Percentiles rank a stretch among this genome's conserved stretches.
phyloP scores from a whole-genome alignment of 2,329 filamentous ascomycete genomes.

The Fusarium compactum region DNA sequence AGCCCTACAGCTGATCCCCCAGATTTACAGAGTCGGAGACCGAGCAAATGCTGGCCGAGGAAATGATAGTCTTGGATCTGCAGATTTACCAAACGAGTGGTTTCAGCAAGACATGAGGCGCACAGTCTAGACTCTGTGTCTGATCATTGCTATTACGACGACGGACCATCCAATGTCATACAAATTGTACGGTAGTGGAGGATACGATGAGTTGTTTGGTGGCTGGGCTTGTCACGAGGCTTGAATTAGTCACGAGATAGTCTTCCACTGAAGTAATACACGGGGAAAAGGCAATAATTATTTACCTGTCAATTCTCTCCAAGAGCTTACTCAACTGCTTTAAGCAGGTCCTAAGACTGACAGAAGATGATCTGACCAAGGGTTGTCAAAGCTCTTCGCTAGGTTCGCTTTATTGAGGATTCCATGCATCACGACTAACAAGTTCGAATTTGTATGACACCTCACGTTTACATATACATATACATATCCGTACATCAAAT shows the following conservation, averaged over 20 bases:
- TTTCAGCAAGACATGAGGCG: conserved; percentile 26
- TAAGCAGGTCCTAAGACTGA: conserved; percentile 6
- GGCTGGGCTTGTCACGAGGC: conserved; percentile 5
- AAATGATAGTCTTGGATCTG: background rate
- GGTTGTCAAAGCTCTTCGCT: background rate
- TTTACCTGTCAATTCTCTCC: background rate
- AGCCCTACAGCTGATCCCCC: conserved; percentile 6
- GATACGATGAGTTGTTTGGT: conserved; percentile 9
- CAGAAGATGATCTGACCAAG: conserved; percentile 26
- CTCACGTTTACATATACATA: background rate
- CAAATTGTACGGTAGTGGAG: background rate
- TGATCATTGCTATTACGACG: background rate
- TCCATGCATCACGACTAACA: conserved; percentile 7
- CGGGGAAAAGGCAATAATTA: background rate
- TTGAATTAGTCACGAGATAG: conserved; percentile 13
- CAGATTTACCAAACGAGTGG: conserved; percentile 15
- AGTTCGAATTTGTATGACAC: conserved; percentile 2
- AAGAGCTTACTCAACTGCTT: background rate
- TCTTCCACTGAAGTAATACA: background rate
- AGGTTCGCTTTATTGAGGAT: conserved; percentile 4
- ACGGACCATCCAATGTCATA: conserved; percentile 8
- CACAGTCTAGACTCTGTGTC: background rate
- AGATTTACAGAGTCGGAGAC: conserved; percentile 3
- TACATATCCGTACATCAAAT: background rate
- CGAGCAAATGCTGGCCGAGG: background rate